Evolutionary conservation across 148 eudicot species (phyloP), one percentile per base, ranked within the genome.

Genomic region (Silene latifolia): DNA sequence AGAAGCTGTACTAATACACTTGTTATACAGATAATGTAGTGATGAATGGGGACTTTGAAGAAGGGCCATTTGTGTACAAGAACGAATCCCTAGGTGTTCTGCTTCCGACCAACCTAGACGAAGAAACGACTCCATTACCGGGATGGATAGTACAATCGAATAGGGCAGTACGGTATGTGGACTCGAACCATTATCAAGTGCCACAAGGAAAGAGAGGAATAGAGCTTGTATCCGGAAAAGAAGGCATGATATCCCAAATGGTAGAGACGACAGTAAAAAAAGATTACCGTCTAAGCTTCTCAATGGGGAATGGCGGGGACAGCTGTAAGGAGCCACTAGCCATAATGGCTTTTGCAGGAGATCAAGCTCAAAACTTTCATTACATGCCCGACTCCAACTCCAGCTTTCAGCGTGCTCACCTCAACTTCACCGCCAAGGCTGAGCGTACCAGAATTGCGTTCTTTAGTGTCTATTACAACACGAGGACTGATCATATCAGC

Each of bases 61-160:
- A 92, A 83, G 99, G 99, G 0, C 93, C 99, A 24, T 95, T 90
- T 88, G 76, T 95, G 87, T 90, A 89, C 85, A 81, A 88, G 60
- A 95, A 95, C 54, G 97, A 87, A 62, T 90, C 97, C 0, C 87
- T 92, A 0, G 99, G 99, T 8, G 85, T 95, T 24, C 85, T 95
- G 35, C 91, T 95, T 39, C 97, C 99, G 5, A 95, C 99, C 71
- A 92, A 95, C 80, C 92, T 95, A 0, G 97, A 95, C 48, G 90
- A 87, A 21, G 89, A 86, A 56, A 85, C 90, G 0, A 88, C 99
- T 0, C 91, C 99, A 0, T 76, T 95, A 25, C 99, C 99, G 0
- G 97, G 99, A 18, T 95, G 99, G 99, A 95, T 86, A 0, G 92
- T 95, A 0, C 97, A 92, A 71, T 95, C 99, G 0, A 95, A 92